phyloP scores from a whole-genome alignment of 2,329 filamentous ascomycete species.

The Knoxdaviesia proteae region DNA sequence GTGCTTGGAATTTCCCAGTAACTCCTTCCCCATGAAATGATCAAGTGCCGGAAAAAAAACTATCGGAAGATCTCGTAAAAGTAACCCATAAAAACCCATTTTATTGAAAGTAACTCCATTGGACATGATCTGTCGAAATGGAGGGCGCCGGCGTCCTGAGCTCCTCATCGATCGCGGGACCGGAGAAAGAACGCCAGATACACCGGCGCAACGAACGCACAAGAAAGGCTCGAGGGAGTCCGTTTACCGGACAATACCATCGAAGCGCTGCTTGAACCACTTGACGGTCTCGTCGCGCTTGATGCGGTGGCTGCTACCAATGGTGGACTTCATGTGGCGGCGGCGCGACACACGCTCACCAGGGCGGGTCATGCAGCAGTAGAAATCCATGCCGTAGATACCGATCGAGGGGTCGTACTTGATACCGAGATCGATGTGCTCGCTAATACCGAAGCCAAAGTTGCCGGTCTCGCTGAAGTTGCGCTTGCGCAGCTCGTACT shows the following conservation, averaged over 20 bases:
- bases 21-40: no score
- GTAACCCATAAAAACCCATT: no score
- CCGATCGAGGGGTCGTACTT: conserved; percentile 98
- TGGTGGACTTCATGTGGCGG: conserved; percentile 67
- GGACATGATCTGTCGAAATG: no score
- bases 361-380: conserved; percentile 99
- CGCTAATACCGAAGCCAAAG: conserved; percentile 99
- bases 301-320: conserved; percentile 84
- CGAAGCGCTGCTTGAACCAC: conserved; percentile 85
- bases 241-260: conserved; percentile 94
- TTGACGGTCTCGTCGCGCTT: conserved; percentile 87
- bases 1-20: no score
- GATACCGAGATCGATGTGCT: conserved; percentile 99
- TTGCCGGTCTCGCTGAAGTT: conserved; percentile 99
- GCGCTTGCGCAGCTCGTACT: conserved; percentile 97
- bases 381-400: conserved; percentile 99
- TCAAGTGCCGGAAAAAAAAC: no score
- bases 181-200: no score
- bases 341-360: conserved; percentile 96
- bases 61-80: no score
- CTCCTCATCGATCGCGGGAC: no score
- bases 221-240: conserved; percentile 3
- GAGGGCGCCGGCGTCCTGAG: no score
- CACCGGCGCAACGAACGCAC: no score
- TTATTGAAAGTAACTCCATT: conserved; percentile 4